phyloP scores from a whole-genome alignment of 192 early-diverging fungal genomes.

The Backusella psychrophila region DNA sequence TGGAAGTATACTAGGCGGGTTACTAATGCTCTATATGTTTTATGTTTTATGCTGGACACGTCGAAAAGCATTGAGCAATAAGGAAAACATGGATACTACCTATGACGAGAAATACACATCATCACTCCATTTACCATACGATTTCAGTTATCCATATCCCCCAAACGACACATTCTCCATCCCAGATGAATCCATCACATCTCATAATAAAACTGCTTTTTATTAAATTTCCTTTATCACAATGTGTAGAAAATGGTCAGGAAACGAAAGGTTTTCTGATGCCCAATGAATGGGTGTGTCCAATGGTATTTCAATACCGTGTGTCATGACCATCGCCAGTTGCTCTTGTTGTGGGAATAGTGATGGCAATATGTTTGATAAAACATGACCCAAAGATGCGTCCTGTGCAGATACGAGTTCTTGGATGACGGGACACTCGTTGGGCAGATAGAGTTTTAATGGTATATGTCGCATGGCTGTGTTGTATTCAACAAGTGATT shows the following conservation, averaged over 20 bases:
- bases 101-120: not conserved
- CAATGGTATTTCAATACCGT: conserved; percentile 68
- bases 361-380: conserved; percentile 48
- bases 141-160: not conserved
- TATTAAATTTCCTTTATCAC: conserved; percentile 39
- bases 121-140: not conserved
- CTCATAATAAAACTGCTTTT: not conserved
- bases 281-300: conserved; percentile 77
- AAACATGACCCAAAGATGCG: conserved; percentile 44
- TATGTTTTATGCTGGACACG: not conserved
- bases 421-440: conserved; percentile 58
- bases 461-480: conserved; percentile 54
- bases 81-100: not conserved
- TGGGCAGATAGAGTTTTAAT: conserved; percentile 57
- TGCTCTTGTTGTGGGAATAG: conserved; percentile 37
- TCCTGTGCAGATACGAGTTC: conserved; percentile 54
- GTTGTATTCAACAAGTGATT: conserved; percentile 42
- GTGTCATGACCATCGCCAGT: conserved; percentile 43
- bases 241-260: conserved; percentile 84
- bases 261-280: conserved; percentile 69
- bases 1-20: not conserved
- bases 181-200: not conserved
- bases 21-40: not conserved
- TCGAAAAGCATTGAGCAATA: not conserved
- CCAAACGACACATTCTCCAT: not conserved